phyloP scores from a whole-genome alignment of 2,329 filamentous ascomycete genomes.

The Dothistroma pini region DNA sequence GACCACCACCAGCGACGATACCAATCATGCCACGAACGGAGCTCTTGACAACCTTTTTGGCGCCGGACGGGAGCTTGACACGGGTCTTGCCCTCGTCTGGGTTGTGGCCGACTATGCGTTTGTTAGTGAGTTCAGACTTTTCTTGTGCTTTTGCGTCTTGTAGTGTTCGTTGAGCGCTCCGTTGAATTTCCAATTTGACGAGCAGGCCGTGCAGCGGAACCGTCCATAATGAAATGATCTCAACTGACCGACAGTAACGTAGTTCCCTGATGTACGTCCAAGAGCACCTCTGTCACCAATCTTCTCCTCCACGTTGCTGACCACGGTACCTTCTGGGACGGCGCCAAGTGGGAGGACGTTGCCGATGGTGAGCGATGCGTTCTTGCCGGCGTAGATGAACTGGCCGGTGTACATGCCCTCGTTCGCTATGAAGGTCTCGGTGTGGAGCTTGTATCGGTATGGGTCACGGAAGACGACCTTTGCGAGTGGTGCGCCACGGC shows the following conservation, averaged over 20 bases:
- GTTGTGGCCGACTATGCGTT: conserved; percentile 74
- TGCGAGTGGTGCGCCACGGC: conserved; percentile 96
- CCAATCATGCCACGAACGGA: conserved; percentile 95
- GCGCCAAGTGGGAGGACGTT: conserved; percentile 93
- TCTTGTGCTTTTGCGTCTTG: no score
- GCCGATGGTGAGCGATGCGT: conserved; percentile 92
- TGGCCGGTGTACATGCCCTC: conserved; percentile 99
- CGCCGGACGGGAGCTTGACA: conserved; percentile 97
- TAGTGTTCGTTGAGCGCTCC: no score
- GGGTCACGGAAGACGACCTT: conserved; percentile 96
- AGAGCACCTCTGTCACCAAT: conserved; percentile 93
- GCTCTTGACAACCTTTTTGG: conserved; percentile 98
- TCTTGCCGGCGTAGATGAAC: conserved; percentile 99
- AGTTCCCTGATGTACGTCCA: conserved; percentile 97
- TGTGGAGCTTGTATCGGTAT: conserved; percentile 96
- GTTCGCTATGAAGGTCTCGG: conserved; percentile 99
- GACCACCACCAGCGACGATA: conserved; percentile 98
- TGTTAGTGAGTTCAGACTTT: no score
- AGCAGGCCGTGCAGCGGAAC: no score
- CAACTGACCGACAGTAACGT: conserved; percentile 69
- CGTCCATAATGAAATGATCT: no score
- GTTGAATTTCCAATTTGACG: no score
- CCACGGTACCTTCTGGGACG: conserved; percentile 98
- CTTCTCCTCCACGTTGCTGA: conserved; percentile 99
- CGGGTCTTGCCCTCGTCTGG: conserved; percentile 99